Base-by-base conservation (phyloP, 1,139 yeast species). In the Ogataea hybrid region DNA sequence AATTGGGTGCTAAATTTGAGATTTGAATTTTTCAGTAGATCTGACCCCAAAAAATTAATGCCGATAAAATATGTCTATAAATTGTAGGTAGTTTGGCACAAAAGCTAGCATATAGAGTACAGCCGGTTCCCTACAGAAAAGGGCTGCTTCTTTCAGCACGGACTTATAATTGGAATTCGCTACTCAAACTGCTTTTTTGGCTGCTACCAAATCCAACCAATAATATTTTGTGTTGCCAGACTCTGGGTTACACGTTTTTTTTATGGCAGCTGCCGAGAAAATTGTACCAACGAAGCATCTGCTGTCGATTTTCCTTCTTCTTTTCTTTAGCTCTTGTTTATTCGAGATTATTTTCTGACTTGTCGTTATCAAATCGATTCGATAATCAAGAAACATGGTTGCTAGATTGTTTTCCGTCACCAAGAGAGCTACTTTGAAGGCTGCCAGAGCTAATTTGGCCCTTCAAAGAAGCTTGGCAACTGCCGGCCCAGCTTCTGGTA, bases 341-440 rank as follows among this genome's bases (percentile, higher is more conserved):
- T 18, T 33, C 37, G 42, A 39, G 37, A 39, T 39, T 39, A 39
- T 33, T 39, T 39, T 39, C 36, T 33, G 37, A 39, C 42, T 39
- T 39, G 37, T 39, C 42, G 42, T 31, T 35, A 35, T 38, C 38
- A 34, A 40, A 47, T 43, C 49, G 42, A 47, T 43, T 45, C 50
- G 46, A 48, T 48, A 46, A 46, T 35, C 44, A 39, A 38, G 41
- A 43, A 56, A 49, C 52, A 60, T 60, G 64, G 64, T 60, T 58
- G 64, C 96, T 72, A 88, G 95, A 82, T 82, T 88, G 74, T 82
- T 85, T 74, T 84, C 89, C 77, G 77, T 88, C 70, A 74, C 88
- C 65, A 80, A 95, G 64, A 89, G 90, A 76, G 78, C 85, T 70
- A 95, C 96, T 65, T 79, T 84, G 73, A 81, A 81, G 71, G 92